Conservation (phyloP, 176 grass and related monocot species). For the Pharus latifolius region DNA sequence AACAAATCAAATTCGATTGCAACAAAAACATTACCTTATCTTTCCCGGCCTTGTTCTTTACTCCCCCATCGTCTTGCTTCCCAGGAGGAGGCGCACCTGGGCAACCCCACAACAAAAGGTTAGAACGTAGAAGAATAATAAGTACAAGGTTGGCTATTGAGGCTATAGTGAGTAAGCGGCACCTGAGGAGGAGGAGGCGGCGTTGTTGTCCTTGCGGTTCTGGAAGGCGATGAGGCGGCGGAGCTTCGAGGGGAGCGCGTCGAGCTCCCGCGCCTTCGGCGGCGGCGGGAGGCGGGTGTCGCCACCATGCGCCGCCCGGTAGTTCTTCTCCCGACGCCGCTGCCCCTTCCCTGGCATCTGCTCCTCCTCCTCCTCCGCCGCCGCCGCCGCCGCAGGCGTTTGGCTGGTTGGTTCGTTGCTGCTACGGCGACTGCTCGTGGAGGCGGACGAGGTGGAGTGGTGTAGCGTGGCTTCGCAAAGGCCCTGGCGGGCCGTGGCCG, state of each 20-base stretch:
- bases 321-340: slow-evolving; percentile 86
- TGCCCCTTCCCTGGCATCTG: slow-evolving; percentile 72
- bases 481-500: too few species aligned
- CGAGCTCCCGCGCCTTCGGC: slow-evolving; percentile 68
- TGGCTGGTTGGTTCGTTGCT: not conserved
- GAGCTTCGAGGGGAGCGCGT: slow-evolving; percentile 76
- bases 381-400: not conserved
- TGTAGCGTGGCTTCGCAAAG: too few species aligned
- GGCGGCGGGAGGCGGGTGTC: slow-evolving; percentile 48
- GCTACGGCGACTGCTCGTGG: not conserved
- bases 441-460: too few species aligned
- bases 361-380: not conserved
- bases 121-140: not conserved
- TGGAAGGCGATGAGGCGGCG: slow-evolving; percentile 75
- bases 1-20: too few species aligned
- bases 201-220: slow-evolving; percentile 19
- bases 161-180: not conserved
- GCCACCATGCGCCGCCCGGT: slow-evolving; percentile 53
- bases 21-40: slow-evolving; percentile 29
- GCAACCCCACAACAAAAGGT: not conserved
- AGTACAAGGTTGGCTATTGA: not conserved
- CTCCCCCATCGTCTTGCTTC: not conserved
- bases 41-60: slow-evolving; percentile 3
- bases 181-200: slow-evolving; percentile 5
- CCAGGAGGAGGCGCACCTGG: not conserved